Conservation (phyloP, 441 rosid genomes). For the Raphanus hybrid region DNA sequence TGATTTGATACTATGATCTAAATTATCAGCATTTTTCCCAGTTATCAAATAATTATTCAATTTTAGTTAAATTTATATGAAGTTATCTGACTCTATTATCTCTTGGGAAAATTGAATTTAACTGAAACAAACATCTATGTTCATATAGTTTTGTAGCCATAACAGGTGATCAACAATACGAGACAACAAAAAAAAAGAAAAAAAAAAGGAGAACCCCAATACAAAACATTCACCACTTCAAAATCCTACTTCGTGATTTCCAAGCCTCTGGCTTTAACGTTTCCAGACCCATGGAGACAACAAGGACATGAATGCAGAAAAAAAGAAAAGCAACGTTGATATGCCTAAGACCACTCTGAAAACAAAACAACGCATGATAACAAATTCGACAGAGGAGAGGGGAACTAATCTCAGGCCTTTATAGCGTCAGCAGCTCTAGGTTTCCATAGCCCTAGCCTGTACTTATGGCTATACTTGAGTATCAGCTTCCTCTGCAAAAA, state of each 20-base stretch:
- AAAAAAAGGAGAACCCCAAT: not conserved
- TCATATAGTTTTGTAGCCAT: too few species aligned
- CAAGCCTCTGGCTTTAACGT: not conserved
- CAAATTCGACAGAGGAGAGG: not conserved
- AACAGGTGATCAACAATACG: too few species aligned
- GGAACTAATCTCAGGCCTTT: not conserved
- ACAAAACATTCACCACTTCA: not conserved
- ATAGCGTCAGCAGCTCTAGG: too few species aligned
- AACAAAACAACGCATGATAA: not conserved
- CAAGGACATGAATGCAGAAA: constrained; percentile 7
- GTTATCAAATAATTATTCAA: too few species aligned
- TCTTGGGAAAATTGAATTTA: not conserved
- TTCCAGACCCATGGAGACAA: constrained; percentile 4
- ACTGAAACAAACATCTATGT: not conserved
- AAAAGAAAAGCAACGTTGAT: not conserved
- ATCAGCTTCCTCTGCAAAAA: too few species aligned
- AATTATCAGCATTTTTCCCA: too few species aligned
- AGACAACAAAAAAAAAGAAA: too few species aligned
- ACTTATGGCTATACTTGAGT: too few species aligned
- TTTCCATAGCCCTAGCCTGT: too few species aligned
- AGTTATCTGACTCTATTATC: too few species aligned
- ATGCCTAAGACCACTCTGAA: not conserved
- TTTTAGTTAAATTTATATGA: too few species aligned
- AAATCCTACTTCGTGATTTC: not conserved
- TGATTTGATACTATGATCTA: too few species aligned